phyloP scores from a whole-genome alignment of 2,329 filamentous ascomycete genomes.

The Colletotrichum theobromicola region DNA sequence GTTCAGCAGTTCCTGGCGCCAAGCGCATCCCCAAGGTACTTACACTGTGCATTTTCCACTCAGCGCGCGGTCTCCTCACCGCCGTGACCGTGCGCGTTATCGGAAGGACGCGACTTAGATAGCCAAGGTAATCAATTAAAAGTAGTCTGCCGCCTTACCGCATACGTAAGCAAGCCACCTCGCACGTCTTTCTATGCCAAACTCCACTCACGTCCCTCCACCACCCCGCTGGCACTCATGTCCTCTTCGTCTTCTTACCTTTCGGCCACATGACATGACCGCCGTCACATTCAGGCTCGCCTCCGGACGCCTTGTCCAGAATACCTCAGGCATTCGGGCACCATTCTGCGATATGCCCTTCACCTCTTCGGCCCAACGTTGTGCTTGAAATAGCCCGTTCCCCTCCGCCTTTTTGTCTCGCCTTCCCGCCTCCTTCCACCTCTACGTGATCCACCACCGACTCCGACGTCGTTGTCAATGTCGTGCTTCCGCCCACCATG shows the following conservation, averaged over 20 bases:
- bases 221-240: neutral
- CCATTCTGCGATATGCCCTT: neutral
- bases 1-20: neutral
- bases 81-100: neutral
- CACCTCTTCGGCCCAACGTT: neutral
- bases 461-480: neutral
- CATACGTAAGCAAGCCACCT: neutral
- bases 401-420: neutral
- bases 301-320: neutral
- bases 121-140: neutral
- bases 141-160: neutral
- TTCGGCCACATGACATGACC: neutral
- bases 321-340: neutral
- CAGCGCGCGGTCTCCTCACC: neutral
- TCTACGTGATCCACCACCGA: neutral
- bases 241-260: neutral
- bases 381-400: neutral
- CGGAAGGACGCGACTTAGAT: neutral
- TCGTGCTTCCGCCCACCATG: neutral
- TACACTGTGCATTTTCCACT: neutral
- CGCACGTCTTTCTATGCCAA: neutral
- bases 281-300: neutral
- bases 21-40: neutral
- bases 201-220: neutral
- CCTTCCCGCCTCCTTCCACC: neutral